Evolutionary conservation across 352 stramenopile genomes (phyloP).

Genomic region (Phytophthora pseudosyringae): DNA sequence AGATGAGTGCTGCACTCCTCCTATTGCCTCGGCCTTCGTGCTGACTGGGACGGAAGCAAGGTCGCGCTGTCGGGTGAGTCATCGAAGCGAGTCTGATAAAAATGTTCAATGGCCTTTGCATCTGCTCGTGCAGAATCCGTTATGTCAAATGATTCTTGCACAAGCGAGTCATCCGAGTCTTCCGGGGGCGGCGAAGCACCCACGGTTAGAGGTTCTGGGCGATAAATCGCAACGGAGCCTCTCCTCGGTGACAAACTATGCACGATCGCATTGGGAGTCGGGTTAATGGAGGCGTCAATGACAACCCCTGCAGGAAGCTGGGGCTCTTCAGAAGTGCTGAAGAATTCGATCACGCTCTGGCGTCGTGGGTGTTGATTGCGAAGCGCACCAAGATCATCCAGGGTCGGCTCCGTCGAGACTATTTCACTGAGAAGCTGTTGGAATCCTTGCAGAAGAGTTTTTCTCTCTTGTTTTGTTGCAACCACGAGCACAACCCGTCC

Average conservation of each 20-base stretch:
- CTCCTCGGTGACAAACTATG: constrained; percentile 8
- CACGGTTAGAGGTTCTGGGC: constrained; percentile 2
- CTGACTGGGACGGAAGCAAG: constrained; percentile 2
- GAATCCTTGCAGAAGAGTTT: constrained; percentile 69
- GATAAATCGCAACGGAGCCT: constrained; percentile 9
- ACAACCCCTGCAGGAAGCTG: not conserved
- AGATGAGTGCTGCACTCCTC: not conserved
- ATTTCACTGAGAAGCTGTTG: constrained; percentile 58
- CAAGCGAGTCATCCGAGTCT: not conserved
- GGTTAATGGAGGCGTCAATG: not conserved
- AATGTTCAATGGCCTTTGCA: constrained; percentile 43
- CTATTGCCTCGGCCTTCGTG: constrained; percentile 17
- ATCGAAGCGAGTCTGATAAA: constrained; percentile 78
- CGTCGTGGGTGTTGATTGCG: constrained; percentile 55
- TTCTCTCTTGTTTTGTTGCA: constrained; percentile 59
- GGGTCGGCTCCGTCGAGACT: constrained; percentile 39
- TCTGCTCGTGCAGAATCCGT: constrained; percentile 17
- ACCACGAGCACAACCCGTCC: constrained; percentile 70
- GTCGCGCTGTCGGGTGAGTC: constrained; percentile 21
- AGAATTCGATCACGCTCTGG: constrained; percentile 64
- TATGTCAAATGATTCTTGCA: not conserved
- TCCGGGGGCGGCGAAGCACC: not conserved
- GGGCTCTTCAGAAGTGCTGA: constrained; percentile 32
- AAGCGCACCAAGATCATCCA: constrained; percentile 54
- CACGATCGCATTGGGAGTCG: not conserved